Evolutionary conservation across 1,284 basidiomycete genomes (phyloP), one percentile per base, ranked within the genome.

Genomic region (Serendipita sp.): DNA sequence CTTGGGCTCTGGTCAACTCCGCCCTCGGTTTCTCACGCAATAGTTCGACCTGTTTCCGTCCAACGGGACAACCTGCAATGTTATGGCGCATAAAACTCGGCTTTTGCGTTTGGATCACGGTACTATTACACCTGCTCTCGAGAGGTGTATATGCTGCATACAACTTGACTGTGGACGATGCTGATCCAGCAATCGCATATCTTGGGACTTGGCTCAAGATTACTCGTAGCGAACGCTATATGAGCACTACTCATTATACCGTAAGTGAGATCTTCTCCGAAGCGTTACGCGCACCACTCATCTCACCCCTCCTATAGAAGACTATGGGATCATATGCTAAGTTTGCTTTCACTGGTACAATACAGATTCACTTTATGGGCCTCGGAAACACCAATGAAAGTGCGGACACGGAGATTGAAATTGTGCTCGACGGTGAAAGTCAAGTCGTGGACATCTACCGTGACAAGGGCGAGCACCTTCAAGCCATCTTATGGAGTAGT

Each of bases 211-310:
- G 53, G 53, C 34, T n/a, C 15, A 58, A 12, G 10, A 30, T 26
- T 12, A 30, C 53, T 8, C 4, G n/a, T 32, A 34, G 10, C 8
- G 53, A 58, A 8, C 53, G 29, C 15, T 32, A 32, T 10, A 34
- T n/a, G n/a, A 34, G 53, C 32, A 58, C 53, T 10, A 22, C 53
- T 30, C 53, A 58, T 58, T 58, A 58, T 58, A 58, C 53, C 8
- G 53, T 58, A 58, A 6, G 45, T 29, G 45, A 32, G 29, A 4
- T 35, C 53, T 15, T 49, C 6, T 15, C 17, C n/a, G 10, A 58
- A 10, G 32, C 26, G 12, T 22, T 53, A n/a, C 32, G 29, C 10
- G n/a, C 4, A 8, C 10, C 10, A 10, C 22, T 58, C 5, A 41
- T 13, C 38, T 5, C n/a, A 5, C 10, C 17, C 10, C 15, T 58